phyloP scores from a whole-genome alignment of 352 stramenopile species.

The Pythium dissotocum region DNA sequence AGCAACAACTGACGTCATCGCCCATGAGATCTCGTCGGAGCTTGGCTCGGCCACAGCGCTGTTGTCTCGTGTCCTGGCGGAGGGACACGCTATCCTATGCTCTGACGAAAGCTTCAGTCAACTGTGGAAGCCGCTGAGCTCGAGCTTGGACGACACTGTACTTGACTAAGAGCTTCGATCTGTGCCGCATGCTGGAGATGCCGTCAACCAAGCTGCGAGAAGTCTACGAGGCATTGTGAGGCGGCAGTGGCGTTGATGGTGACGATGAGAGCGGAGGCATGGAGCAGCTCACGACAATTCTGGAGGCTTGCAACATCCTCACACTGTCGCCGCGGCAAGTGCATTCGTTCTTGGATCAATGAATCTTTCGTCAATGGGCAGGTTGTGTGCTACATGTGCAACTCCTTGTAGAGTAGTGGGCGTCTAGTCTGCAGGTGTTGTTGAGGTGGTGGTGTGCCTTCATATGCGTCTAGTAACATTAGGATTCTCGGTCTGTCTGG shows the following conservation, averaged over 20 bases:
- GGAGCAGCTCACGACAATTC: slow-evolving; percentile 71
- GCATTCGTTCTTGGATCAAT: slow-evolving; percentile 16
- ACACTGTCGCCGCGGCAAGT: slow-evolving; percentile 52
- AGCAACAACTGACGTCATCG: background rate
- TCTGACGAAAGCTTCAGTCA: slow-evolving; percentile 19
- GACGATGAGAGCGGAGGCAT: slow-evolving; percentile 15
- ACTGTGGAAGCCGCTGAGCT: slow-evolving; percentile 26
- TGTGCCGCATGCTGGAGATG: slow-evolving; percentile 49
- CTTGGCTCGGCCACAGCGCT: slow-evolving; percentile 1
- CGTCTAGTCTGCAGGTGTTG: too few relatives aligned
- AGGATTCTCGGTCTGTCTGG: too few relatives aligned
- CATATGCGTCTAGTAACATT: too few relatives aligned
- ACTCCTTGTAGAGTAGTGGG: too few relatives aligned
- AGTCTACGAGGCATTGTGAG: slow-evolving; percentile 44
- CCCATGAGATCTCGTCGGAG: slow-evolving; percentile 21
- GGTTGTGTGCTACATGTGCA: too few relatives aligned
- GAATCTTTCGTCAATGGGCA: too few relatives aligned
- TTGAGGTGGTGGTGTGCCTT: too few relatives aligned
- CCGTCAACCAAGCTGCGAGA: slow-evolving; percentile 38
- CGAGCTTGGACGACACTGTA: slow-evolving; percentile 31
- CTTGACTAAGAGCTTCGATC: slow-evolving; percentile 47
- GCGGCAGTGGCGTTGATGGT: slow-evolving; percentile 4
- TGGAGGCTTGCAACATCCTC: slow-evolving; percentile 62
- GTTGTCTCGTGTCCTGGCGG: slow-evolving; percentile 8
- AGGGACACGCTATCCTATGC: background rate